phyloP scores from a whole-genome alignment of 2,329 filamentous ascomycete genomes.

The Nannizziopsis barbatae region DNA sequence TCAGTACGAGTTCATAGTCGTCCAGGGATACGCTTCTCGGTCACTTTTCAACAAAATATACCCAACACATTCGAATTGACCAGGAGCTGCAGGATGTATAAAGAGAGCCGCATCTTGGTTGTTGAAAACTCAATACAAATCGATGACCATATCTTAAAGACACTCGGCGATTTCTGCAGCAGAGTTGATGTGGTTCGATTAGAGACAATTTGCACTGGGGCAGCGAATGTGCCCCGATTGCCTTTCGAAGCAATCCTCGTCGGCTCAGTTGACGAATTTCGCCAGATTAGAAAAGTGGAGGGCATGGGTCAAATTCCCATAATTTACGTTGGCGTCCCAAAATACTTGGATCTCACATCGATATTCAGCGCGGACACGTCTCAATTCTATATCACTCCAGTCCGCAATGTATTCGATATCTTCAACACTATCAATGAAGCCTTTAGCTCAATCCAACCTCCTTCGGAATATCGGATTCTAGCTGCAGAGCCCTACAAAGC shows the following conservation, averaged over 20 bases:
- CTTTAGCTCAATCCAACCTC: slow-evolving; percentile 1
- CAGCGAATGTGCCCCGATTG: background rate
- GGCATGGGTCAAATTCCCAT: background rate
- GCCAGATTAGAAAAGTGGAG: background rate
- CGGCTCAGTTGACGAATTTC: background rate
- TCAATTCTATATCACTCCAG: background rate
- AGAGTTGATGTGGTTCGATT: background rate
- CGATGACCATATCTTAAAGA: background rate
- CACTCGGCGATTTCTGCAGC: background rate
- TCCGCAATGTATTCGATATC: background rate
- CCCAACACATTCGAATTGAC: background rate
- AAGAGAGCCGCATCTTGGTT: slow-evolving; percentile 4
- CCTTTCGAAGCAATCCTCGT: slow-evolving; percentile 8
- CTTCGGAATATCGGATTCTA: background rate
- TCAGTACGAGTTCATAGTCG: background rate
- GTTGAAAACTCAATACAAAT: background rate
- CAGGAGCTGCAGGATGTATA: background rate
- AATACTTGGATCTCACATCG: background rate
- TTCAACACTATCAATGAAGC: background rate
- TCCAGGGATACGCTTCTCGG: background rate
- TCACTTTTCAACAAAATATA: background rate
- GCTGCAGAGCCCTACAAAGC: slow-evolving; percentile 1
- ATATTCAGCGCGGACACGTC: background rate
- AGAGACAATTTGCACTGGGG: no score
- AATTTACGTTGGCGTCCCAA: background rate